Conservation (phyloP, 306 rosid genomes). For the Ochetophila trinervis region DNA sequence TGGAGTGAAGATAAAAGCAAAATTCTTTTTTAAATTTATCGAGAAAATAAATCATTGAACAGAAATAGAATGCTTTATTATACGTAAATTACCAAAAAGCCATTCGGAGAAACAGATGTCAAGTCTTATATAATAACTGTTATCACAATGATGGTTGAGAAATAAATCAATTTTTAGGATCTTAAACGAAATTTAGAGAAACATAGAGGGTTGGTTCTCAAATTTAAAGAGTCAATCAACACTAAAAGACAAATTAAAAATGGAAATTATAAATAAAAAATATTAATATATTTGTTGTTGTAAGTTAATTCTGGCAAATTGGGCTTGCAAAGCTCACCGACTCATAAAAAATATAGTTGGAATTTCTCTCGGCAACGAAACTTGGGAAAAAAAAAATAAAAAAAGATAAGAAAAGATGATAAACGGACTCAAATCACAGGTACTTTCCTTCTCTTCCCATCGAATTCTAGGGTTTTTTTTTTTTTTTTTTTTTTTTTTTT, state of each 20-base stretch:
- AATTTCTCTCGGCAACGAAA: not conserved
- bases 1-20: no score
- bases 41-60: no score
- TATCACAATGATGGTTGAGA: no score
- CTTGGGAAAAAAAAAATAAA: not conserved
- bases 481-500: no score
- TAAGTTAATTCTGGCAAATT: no score
- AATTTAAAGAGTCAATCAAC: not conserved
- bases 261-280: not conserved
- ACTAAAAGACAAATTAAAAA: constrained; percentile 12
- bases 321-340: constrained; percentile 33
- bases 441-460: constrained; percentile 16
- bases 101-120: no score
- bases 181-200: not conserved
- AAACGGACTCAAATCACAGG: constrained; percentile 43
- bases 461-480: constrained; percentile 28
- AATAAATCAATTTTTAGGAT: not conserved
- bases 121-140: no score
- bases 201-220: constrained; percentile 15
- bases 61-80: no score
- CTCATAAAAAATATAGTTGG: constrained; percentile 24
- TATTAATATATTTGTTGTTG: not conserved
- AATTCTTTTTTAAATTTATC: no score
- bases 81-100: no score
- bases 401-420: not conserved